A percentile compares a stretch with the other conserved stretches of the same genome.
These are phyloP conservation scores for Heimioporus sp. DNA, from an alignment of 768 basidiomycete genomes.

Conservation along the genomic window DNA sequence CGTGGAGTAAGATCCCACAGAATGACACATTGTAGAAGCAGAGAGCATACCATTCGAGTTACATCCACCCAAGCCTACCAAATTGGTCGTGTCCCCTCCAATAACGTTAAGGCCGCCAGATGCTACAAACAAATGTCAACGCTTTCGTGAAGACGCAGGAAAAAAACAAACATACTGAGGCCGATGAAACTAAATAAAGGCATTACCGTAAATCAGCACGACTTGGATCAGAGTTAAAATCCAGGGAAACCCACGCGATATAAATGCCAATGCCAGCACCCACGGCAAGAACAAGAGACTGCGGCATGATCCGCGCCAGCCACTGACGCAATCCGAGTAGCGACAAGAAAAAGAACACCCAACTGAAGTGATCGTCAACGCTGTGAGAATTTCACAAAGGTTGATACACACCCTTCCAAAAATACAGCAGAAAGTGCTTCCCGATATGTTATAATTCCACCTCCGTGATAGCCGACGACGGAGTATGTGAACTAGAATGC, in stretches of 20 bases:
- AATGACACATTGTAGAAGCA: slow-evolving; percentile 1
- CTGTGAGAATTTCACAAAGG: neutral
- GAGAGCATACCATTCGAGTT: slow-evolving; percentile 40
- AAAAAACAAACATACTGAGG: slow-evolving; percentile 44
- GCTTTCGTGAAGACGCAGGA: neutral
- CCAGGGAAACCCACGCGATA: slow-evolving; percentile 59
- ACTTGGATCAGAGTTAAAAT: neutral
- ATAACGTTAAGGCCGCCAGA: slow-evolving; percentile 70
- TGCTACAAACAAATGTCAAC: slow-evolving; percentile 36
- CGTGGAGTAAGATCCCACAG: slow-evolving; percentile 6
- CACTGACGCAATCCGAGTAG: slow-evolving; percentile 85
- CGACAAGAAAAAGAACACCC: slow-evolving; percentile 80
- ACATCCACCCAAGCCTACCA: slow-evolving; percentile 80
- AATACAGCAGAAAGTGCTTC: slow-evolving; percentile 87
- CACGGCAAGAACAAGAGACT: slow-evolving; percentile 80
- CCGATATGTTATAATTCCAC: slow-evolving; percentile 62
- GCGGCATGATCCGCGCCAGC: slow-evolving; percentile 86
- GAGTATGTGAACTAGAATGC: slow-evolving; percentile 76
- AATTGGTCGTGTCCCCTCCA: slow-evolving; percentile 66
- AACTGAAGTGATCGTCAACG: slow-evolving; percentile 39
- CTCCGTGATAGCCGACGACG: slow-evolving; percentile 82
- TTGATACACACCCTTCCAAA: slow-evolving; percentile 66
- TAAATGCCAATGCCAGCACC: slow-evolving; percentile 87
- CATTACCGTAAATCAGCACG: slow-evolving; percentile 10
- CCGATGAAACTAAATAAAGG: slow-evolving; percentile 61